phyloP scores from a whole-genome alignment of 768 basidiomycete species.

The Cystobasidium tubakii region DNA sequence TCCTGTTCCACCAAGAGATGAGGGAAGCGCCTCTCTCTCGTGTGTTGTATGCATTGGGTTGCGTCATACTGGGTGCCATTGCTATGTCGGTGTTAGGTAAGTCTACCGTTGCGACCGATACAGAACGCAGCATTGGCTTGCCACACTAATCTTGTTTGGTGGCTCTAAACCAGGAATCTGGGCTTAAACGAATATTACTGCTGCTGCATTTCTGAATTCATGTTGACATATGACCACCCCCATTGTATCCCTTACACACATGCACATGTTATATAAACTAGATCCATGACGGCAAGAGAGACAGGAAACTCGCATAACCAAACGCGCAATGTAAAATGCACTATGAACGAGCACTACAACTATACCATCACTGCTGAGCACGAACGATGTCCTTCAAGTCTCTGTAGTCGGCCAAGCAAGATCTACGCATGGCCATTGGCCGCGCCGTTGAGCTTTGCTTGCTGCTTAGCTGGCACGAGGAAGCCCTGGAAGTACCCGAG shows the following conservation, averaged over 20 bases:
- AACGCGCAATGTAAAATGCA: no score
- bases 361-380: no score
- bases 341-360: no score
- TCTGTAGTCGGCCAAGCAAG: no score
- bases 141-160: not conserved
- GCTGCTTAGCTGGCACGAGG: constrained; percentile 17
- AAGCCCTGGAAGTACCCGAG: constrained; percentile 38
- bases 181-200: constrained; percentile 11
- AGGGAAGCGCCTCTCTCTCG: constrained; percentile 60
- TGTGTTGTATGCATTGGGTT: constrained; percentile 49
- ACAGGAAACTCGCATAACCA: no score
- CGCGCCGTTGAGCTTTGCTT: not conserved
- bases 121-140: no score
- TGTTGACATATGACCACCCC: not conserved
- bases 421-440: not conserved
- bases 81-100: constrained; percentile 82
- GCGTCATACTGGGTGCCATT: constrained; percentile 71
- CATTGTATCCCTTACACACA: not conserved
- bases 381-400: no score
- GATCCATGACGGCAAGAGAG: no score
- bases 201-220: constrained; percentile 8
- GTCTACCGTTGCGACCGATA: no score
- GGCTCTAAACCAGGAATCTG: not conserved
- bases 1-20: constrained; percentile 69
- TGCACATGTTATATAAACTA: no score